Percentiles rank a stretch among this genome's conserved stretches.
Evolutionary conservation across 2,329 filamentous ascomycete genomes (phyloP).

Genomic region (Dothidotthia symphoricarpi): DNA sequence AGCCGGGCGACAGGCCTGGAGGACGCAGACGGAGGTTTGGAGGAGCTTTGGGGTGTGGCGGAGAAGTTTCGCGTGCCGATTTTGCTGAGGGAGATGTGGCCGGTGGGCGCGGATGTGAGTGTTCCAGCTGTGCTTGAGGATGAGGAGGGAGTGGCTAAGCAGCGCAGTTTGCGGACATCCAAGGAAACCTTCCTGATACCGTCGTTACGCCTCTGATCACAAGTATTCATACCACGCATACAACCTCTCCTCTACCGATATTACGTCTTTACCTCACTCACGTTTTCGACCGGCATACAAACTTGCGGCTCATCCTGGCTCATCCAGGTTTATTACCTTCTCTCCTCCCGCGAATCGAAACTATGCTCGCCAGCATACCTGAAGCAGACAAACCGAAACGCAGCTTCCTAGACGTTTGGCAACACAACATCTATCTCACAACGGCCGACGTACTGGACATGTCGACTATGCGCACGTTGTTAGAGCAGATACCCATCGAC

Average conservation of each 20-base stretch:
- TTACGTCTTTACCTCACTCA: conserved; percentile 53
- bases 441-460: conserved; percentile 56
- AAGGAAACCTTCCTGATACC: conserved; percentile 9
- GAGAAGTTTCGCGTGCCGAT: conserved; percentile 45
- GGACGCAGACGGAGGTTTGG: conserved; percentile 43
- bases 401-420: conserved; percentile 52
- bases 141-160: conserved; percentile 4
- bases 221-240: conserved; percentile 49
- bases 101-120: conserved; percentile 18
- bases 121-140: not conserved
- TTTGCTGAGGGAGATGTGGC: conserved; percentile 22
- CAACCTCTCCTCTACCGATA: conserved; percentile 51
- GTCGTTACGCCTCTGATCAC: conserved; percentile 18
- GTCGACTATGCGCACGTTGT: conserved; percentile 46
- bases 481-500: conserved; percentile 50
- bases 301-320: conserved; percentile 55
- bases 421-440: conserved; percentile 58
- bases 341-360: conserved; percentile 51
- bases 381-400: conserved; percentile 19
- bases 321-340: conserved; percentile 57
- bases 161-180: conserved; percentile 14
- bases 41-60: conserved; percentile 44
- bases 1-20: conserved; percentile 42
- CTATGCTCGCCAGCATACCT: conserved; percentile 20
- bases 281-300: conserved; percentile 56